phyloP scores from a whole-genome alignment of 129 eudicot species.

The Flaveria sonorensis region DNA sequence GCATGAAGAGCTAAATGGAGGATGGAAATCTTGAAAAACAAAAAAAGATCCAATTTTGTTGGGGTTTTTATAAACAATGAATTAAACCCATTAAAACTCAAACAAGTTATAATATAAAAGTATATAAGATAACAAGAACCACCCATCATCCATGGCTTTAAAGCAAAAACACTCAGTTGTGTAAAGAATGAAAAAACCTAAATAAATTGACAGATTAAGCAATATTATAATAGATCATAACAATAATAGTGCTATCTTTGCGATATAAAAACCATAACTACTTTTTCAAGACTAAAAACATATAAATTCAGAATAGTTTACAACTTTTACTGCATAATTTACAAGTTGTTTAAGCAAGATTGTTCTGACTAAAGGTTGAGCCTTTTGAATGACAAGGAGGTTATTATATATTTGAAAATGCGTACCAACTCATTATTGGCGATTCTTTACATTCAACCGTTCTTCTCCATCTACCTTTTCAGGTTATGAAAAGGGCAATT shows the following conservation, averaged over 20 bases:
- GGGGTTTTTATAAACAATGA: conserved; percentile 38
- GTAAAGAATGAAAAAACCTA: conserved; percentile 38
- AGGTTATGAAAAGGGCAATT: conserved; percentile 3
- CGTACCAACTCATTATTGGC: conserved; percentile 42
- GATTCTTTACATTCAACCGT: conserved; percentile 11
- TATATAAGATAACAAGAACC: conserved; percentile 29
- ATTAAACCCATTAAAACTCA: conserved; percentile 31
- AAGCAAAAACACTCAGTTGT: conserved; percentile 46
- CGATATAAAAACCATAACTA: conserved; percentile 9
- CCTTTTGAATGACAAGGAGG: conserved; percentile 41
- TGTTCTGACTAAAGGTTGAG: conserved; percentile 6
- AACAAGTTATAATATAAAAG: conserved; percentile 2
- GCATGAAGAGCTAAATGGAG: conserved; percentile 20
- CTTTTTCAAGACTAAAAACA: conserved; percentile 21
- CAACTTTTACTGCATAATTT: conserved; percentile 5
- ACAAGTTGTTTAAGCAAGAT: background rate
- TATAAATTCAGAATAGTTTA: conserved; percentile 12
- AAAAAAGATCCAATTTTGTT: conserved; percentile 39
- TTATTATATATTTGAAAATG: conserved; percentile 35
- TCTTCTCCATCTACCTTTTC: conserved; percentile 9
- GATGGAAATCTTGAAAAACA: conserved; percentile 34
- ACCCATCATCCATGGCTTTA: conserved; percentile 37
- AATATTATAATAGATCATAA: conserved; percentile 23
- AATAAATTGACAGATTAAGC: conserved; percentile 46
- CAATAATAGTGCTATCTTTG: conserved; percentile 26